Conservation (phyloP, 2,329 filamentous ascomycete species). For the Sarocladium strictum region DNA sequence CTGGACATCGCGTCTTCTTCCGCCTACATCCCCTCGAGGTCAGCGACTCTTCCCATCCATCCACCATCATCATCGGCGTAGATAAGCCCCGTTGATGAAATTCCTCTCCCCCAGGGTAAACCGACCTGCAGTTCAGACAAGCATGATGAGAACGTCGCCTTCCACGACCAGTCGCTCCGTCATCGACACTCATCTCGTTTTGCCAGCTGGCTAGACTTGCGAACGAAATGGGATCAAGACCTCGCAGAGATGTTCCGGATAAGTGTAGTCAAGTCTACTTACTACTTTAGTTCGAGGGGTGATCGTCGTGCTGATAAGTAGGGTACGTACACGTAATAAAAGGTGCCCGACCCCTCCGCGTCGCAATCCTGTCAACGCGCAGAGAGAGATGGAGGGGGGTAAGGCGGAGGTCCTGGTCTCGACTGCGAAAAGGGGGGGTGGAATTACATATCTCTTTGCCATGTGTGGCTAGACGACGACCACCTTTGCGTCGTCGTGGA, state of each 20-base stretch:
- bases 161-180: slow-evolving; percentile 28
- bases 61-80: too few relatives aligned
- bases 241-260: neutral
- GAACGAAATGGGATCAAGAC: neutral
- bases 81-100: too few relatives aligned
- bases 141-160: slow-evolving; percentile 35
- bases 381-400: neutral
- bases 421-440: neutral
- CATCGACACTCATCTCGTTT: slow-evolving; percentile 11
- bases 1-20: slow-evolving; percentile 46
- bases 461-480: slow-evolving; percentile 1
- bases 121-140: slow-evolving; percentile 41
- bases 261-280: too few relatives aligned
- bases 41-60: too few relatives aligned
- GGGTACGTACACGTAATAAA: slow-evolving; percentile 5
- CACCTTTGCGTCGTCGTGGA: neutral
- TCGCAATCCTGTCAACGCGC: neutral
- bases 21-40: neutral
- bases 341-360: slow-evolving; percentile 1
- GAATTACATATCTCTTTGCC: neutral
- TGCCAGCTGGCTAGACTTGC: too few relatives aligned
- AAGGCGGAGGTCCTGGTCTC: neutral
- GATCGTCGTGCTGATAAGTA: neutral
- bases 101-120: neutral
- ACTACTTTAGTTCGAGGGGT: too few relatives aligned